Evolutionary conservation across 176 grass and related monocot genomes (phyloP).

Genomic region (Saccharum spontaneum): DNA sequence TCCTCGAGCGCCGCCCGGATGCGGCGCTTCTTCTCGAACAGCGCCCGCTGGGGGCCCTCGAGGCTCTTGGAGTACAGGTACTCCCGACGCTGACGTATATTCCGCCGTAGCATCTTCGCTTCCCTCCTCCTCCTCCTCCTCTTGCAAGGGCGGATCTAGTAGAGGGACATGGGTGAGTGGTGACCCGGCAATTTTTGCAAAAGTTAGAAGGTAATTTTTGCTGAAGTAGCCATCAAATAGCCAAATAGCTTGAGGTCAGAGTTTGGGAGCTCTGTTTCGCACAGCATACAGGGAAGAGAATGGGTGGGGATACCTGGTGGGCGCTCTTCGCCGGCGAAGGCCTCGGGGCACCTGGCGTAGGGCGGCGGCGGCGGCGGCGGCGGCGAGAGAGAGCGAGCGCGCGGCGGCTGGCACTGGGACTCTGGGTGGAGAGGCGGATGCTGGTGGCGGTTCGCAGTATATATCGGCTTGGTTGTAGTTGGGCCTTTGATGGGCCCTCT

Average conservation of each 20-base stretch:
- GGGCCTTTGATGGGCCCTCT: not conserved
- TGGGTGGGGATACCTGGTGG: not conserved
- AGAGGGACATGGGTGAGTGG: too few relatives aligned
- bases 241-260: not conserved
- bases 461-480: not conserved
- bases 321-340: not conserved
- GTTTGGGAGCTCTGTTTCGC: not conserved
- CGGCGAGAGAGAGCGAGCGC: not conserved
- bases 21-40: slow-evolving; percentile 93
- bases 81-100: slow-evolving; percentile 55
- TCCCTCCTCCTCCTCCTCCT: not conserved
- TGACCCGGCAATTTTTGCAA: too few relatives aligned
- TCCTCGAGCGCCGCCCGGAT: slow-evolving; percentile 77
- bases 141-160: not conserved
- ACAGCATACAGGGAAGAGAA: not conserved
- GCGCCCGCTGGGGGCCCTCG: slow-evolving; percentile 69
- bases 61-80: slow-evolving; percentile 85
- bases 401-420: not conserved
- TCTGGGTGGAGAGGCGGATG: not conserved
- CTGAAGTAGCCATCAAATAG: not conserved
- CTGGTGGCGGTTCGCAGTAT: not conserved
- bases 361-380: too few relatives aligned
- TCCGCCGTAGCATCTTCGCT: slow-evolving; percentile 61
- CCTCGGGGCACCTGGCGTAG: not conserved
- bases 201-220: not conserved